Conservation (phyloP, 2,329 filamentous ascomycete genomes). For the Monilinia fructicola region DNA sequence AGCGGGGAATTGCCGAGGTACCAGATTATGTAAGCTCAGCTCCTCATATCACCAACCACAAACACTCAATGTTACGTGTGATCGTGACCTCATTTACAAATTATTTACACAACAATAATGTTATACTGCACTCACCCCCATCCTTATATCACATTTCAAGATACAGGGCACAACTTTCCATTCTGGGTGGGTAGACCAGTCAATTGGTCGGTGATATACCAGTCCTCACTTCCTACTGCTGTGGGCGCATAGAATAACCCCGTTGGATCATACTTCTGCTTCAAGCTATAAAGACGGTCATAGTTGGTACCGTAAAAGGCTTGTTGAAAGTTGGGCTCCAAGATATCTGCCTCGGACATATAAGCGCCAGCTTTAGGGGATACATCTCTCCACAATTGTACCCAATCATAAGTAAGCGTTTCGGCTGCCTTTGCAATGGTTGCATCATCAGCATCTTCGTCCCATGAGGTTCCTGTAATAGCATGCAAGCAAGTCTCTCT, state of each 20-base stretch:
- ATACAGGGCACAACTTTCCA: background rate
- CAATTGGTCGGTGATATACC: conserved; percentile 35
- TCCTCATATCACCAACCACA: background rate
- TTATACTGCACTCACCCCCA: background rate
- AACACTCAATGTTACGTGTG: background rate
- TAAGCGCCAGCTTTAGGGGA: conserved; percentile 24
- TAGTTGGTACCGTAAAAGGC: conserved; percentile 45
- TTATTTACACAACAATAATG: too few species aligned
- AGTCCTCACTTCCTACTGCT: conserved; percentile 38
- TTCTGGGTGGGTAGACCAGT: conserved; percentile 9
- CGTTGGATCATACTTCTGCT: conserved; percentile 28
- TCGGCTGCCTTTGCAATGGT: background rate
- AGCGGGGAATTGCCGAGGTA: conserved; percentile 9
- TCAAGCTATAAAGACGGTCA: conserved; percentile 29
- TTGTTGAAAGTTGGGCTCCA: conserved; percentile 24
- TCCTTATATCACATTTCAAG: background rate
- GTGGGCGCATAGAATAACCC: conserved; percentile 29
- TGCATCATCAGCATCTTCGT: too few species aligned
- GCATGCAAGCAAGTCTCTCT: too few species aligned
- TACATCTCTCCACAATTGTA: conserved; percentile 28
- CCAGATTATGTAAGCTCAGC: background rate
- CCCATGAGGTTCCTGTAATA: too few species aligned
- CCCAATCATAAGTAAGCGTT: conserved; percentile 27
- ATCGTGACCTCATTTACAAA: background rate
- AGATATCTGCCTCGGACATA: conserved; percentile 24